A percentile compares a stretch with the other conserved stretches of the same genome.
These are phyloP conservation scores for Pyrus betulifolia DNA, from an alignment of 306 rosid genomes.

Conservation along the genomic window DNA sequence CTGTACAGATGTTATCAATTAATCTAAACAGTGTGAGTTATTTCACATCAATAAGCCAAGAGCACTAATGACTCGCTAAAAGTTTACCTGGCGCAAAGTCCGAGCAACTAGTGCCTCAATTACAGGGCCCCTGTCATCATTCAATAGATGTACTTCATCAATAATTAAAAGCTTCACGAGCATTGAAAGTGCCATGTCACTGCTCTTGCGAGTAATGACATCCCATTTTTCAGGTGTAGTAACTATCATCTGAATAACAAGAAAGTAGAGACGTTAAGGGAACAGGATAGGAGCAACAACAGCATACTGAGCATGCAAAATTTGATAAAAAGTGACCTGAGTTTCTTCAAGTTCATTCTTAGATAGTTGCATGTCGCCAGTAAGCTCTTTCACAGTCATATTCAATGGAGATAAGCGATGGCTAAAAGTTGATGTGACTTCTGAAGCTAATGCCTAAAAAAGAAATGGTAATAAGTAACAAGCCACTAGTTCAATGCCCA, in stretches of 20 bases:
- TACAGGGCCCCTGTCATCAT: conserved; percentile 98
- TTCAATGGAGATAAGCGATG: conserved; percentile 91
- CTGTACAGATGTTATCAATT: not conserved
- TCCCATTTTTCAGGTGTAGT: conserved; percentile 99
- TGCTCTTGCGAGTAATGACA: conserved; percentile 97
- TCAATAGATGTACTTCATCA: conserved; percentile 93
- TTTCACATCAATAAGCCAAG: not conserved
- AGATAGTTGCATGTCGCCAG: conserved; percentile 97
- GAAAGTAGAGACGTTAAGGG: not conserved
- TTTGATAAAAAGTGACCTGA: conserved; percentile 54
- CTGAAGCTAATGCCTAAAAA: conserved; percentile 93
- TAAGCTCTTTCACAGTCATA: conserved; percentile 84
- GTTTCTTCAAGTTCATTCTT: conserved; percentile 92
- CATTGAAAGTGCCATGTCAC: conserved; percentile 96
- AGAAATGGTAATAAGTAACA: conserved; percentile 3
- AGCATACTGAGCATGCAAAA: conserved; percentile 14
- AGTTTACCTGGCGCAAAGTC: conserved; percentile 81
- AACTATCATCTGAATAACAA: conserved; percentile 81
- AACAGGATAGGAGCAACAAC: not conserved
- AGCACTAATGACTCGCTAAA: conserved; percentile 12
- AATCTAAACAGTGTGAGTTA: not conserved
- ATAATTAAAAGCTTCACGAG: conserved; percentile 89
- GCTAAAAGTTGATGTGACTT: conserved; percentile 90
- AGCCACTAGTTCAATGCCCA: conserved; percentile 5
- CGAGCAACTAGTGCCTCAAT: conserved; percentile 97